phyloP scores from a whole-genome alignment of 306 rosid genomes.

The Sechiopsis laciniata region DNA sequence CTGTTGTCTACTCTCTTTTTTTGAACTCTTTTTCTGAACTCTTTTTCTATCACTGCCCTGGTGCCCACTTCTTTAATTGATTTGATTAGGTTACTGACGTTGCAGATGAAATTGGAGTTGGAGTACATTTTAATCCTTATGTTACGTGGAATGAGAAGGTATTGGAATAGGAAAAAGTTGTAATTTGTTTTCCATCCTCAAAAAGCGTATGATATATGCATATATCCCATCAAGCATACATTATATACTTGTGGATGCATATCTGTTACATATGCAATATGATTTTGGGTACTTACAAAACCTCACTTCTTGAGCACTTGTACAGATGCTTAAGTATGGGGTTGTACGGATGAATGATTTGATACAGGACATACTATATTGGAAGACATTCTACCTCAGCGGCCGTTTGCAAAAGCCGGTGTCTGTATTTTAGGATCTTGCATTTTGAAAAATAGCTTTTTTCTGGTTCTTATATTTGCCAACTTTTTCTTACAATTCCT shows the following conservation, averaged over 20 bases:
- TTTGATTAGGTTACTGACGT: constrained; percentile 54
- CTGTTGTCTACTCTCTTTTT: no score
- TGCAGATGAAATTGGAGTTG: constrained; percentile 78
- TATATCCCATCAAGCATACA: neutral
- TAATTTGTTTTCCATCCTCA: constrained; percentile 13
- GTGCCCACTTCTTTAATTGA: constrained; percentile 14
- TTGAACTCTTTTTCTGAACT: neutral
- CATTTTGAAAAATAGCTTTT: neutral
- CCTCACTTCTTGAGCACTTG: neutral
- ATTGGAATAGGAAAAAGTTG: constrained; percentile 1
- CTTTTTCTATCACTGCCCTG: neutral
- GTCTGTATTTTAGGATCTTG: constrained; percentile 21
- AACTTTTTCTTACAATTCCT: constrained; percentile 21
- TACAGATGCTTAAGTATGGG: constrained; percentile 81
- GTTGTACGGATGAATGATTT: constrained; percentile 72
- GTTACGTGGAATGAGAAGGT: constrained; percentile 82
- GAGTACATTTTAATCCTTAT: constrained; percentile 92
- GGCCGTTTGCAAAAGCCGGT: constrained; percentile 96
- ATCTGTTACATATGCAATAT: neutral
- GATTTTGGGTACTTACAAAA: constrained; percentile 6
- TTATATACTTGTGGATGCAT: neutral
- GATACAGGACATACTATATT: constrained; percentile 55
- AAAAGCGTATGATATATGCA: neutral
- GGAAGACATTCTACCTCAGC: constrained; percentile 88
- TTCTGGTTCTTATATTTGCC: neutral